These are phyloP conservation scores for Nicotiana obtusifolia DNA, from an alignment of 257 asterid species.

Conservation along the genomic window DNA sequence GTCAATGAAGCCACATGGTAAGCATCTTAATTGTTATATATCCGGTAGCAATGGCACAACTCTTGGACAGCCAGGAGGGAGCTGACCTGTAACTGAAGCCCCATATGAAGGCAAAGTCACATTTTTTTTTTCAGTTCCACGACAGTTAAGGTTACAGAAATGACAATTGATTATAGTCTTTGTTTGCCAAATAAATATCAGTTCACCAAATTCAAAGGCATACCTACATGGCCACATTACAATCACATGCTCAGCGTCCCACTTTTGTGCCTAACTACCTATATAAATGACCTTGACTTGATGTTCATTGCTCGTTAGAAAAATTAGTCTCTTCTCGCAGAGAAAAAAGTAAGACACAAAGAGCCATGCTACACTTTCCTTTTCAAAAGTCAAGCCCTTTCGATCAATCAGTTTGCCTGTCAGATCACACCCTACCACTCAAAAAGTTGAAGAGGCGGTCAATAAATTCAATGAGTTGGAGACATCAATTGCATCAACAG, in stretches of 20 bases:
- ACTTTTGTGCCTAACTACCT: background rate
- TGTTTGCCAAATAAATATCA: background rate
- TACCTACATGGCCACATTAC: background rate
- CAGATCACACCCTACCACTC: slow-evolving; percentile 18
- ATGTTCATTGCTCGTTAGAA: background rate
- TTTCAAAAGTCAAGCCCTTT: slow-evolving; percentile 17
- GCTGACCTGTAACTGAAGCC: background rate
- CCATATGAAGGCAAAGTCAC: background rate
- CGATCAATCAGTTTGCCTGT: slow-evolving; percentile 7
- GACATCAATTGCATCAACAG: background rate
- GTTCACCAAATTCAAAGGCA: background rate
- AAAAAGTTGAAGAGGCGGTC: background rate
- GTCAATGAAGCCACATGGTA: background rate
- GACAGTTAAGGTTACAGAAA: background rate
- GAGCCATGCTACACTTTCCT: background rate
- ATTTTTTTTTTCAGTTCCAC: background rate
- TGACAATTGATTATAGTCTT: background rate
- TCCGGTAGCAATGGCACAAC: background rate
- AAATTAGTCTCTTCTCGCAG: background rate
- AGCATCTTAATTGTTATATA: background rate
- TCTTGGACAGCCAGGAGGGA: background rate
- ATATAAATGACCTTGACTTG: background rate
- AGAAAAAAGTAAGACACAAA: background rate
- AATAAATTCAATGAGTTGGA: background rate
- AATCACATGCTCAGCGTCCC: slow-evolving; percentile 6